Base-by-base conservation (phyloP, 495 filamentous ascomycete species). In the Penicillium arizonense region DNA sequence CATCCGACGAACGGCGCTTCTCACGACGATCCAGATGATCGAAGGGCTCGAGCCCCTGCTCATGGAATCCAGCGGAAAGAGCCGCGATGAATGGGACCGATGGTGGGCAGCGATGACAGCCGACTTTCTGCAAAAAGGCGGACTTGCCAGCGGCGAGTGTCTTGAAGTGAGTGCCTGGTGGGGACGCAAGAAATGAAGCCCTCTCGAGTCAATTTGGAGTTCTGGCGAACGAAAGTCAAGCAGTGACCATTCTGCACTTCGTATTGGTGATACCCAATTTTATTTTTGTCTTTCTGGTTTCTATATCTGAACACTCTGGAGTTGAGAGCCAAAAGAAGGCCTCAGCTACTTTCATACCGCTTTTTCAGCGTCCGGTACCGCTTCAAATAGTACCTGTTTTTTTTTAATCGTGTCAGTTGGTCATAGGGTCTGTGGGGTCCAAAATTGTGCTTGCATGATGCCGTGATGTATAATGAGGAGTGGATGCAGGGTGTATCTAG, bases 81-180 rank as follows among this genome's bases (percentile, higher is more conserved):
- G 85, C 60, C 83, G 87, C 61, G 89, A 95, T 56, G 93, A 96
- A 70, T 97, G 90, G 91, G 89, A 96, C 67, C 76, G 83, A 36
- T 96, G 91, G 92, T 85, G 87, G 75, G 83, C 87, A 32, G 88
- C 86, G 58, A 88, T 96, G 87, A 93, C 87, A 76, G 80, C 80
- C 37, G 88, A 91, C 72, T 74, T 96, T 64, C 77, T 96, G 55
- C 86, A 88, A 62, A 82, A 89, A 53, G 83, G 85, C 39, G 88
- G 90, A 18, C 84, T 90, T 21, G 82, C 83, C 32, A 89, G 83
- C 74, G 90, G 92, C 37, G 92, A 97, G 71, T 95, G 91, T 69
- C 72, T 97, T 39, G 92, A 97, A 76, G 82, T 94, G 50, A 92
- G 91, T 46, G 91, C 89, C n/a, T 96, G 91, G 91, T 95, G 90